Base-by-base conservation (phyloP, 2,329 filamentous ascomycete species). In the Trichoderma brevicompactum region DNA sequence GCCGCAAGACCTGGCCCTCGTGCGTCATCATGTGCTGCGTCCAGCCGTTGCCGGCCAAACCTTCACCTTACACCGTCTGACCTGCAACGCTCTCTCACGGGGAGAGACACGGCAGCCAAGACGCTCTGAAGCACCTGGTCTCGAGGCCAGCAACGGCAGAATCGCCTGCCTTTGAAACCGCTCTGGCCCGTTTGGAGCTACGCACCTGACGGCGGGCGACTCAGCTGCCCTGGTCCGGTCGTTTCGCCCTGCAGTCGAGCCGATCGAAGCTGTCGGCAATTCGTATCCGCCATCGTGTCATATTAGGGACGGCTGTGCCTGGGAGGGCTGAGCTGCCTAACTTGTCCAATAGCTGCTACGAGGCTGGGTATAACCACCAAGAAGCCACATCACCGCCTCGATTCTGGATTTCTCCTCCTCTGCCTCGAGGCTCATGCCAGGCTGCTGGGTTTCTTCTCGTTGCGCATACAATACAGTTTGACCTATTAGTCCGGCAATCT, bases 1-100 rank as follows among this genome's bases (percentile, higher is more conserved):
- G 61, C 61, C 32, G 43, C 61, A 36, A 48, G 43, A 17, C 13
- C 32, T 28, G 19, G 40, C 40, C 56, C 32, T 28, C 41, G 15
- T 63, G 64, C 56, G 64, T 61, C 56, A 61, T 65, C 64, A 65
- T 61, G 64, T 65, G 64, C 64, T 48, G 41, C 48, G 9, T 34
- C 28, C 43, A 54, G 58, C 23, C 52, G 43, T 53, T 36, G 41
- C 54, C 19, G 49, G 32, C 54, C 36, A 53, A 53, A 60, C 63
- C 48, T 52, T 53, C 48, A 63, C 59, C 59, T 63, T 63, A 23
- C 59, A 63, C 59, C 40, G 59, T 63, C 49, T 63, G 59, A 53
- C 32, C 59, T 53, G 17, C 63, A 49, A 49, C 43, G 19, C 49
- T 40, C 23, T 38, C 32, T 56, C 43, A 19, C 38, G 23, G 53